Evolutionary conservation across 2,329 filamentous ascomycete genomes (phyloP), one percentile per base, ranked within the genome.

Genomic region (Cytospora schulzeri): DNA sequence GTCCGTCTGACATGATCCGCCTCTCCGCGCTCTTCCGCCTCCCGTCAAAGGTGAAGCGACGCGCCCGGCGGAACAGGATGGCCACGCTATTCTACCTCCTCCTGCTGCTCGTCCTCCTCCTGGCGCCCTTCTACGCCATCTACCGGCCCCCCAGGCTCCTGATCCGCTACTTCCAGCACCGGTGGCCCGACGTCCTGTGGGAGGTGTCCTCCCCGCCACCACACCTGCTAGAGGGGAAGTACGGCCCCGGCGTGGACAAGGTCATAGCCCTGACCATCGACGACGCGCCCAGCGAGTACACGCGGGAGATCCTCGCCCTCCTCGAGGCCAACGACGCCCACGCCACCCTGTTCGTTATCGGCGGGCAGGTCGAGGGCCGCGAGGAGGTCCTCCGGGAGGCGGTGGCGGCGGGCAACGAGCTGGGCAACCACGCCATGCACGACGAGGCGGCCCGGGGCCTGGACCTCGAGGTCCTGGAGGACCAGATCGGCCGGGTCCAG

Each of bases 271-370:
- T 97, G 48, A 96, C 92, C 1, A 89, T 97, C 71, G 93, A 97
- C 78, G 93, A 97, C 77, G 90, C 88, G 31, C 93, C 93, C 0
- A 93, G 90, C 1, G 76, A 83, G 52, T 83, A 91, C 74, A 96
- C 93, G 2, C 72, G 76, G 53, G 85, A 88, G 63, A 93, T 97
- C 65, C 78, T 93, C 62, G 77, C 86, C 52, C 78, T 91, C 0
- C 81, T 97, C n/a, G 79, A 81, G 60, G 80, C 80, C 28, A 83
- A 92, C 72, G 81, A 84, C 63, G 91, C 89, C 17, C 85, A 82
- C 24, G 93, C 93, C 0, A 97, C 93, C 0, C 95, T 96, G 75
- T 97, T 97, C 76, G 83, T 96, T 35, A 96, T 97, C 70, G 93
- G 93, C 11, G 84, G 83, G 3, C 92, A 97, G 77, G 87, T 92